Conservation (phyloP, 2,329 filamentous ascomycete species). For the Exophiala sp. region DNA sequence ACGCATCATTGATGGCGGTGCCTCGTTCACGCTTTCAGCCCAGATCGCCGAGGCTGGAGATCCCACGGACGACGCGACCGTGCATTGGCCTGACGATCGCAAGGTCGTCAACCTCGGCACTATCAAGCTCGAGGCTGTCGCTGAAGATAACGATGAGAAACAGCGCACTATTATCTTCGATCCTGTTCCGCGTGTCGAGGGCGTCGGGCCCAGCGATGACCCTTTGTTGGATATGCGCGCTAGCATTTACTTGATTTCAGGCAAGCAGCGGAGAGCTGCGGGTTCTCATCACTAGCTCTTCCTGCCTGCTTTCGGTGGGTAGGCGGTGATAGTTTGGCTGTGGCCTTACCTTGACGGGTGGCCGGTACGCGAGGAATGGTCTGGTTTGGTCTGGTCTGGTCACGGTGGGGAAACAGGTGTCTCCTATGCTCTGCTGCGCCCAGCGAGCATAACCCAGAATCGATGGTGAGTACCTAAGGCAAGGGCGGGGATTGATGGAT, state of each 20-base stretch:
- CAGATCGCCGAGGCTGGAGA: slow-evolving; percentile 49
- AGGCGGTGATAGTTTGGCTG: background rate
- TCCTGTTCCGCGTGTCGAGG: slow-evolving; percentile 51
- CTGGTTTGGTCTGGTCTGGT: too few relatives aligned
- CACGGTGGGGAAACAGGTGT: too few relatives aligned
- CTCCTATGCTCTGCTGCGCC: too few relatives aligned
- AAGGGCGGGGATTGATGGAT: too few relatives aligned
- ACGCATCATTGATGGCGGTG: slow-evolving; percentile 33
- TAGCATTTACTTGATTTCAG: slow-evolving; percentile 51
- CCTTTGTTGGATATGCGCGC: slow-evolving; percentile 53
- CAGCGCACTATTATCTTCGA: slow-evolving; percentile 54
- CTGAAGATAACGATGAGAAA: slow-evolving; percentile 37
- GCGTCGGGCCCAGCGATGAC: slow-evolving; percentile 50
- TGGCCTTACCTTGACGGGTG: too few relatives aligned
- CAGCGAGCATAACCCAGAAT: too few relatives aligned
- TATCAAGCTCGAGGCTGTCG: slow-evolving; percentile 41
- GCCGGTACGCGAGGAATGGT: too few relatives aligned
- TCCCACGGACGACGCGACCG: slow-evolving; percentile 44
- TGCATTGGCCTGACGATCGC: slow-evolving; percentile 50
- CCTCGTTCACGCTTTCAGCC: slow-evolving; percentile 45
- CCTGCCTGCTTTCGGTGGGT: too few relatives aligned
- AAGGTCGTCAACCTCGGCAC: slow-evolving; percentile 48
- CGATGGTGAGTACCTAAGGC: too few relatives aligned
- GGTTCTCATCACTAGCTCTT: slow-evolving; percentile 22
- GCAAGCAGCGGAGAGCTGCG: slow-evolving; percentile 48